A percentile compares a stretch with the other conserved stretches of the same genome.
These are phyloP conservation scores for Kokia cookei DNA, from an alignment of 441 rosid species.

Conservation along the genomic window DNA sequence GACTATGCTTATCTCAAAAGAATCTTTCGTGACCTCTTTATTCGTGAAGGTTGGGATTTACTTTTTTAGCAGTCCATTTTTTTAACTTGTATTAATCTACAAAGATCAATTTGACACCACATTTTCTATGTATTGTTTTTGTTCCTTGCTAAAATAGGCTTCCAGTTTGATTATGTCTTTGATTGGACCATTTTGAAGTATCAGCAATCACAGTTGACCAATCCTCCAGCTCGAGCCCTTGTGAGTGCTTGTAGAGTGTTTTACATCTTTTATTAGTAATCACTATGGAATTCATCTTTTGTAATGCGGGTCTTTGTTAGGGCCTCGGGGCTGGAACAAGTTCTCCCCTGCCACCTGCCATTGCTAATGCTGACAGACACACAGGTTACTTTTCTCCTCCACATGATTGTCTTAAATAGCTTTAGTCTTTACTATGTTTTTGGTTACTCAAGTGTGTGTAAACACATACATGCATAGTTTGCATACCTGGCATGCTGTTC, in stretches of 20 bases:
- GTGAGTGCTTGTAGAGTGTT: slow-evolving; percentile 28
- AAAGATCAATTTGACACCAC: slow-evolving; percentile 30
- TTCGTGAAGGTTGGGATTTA: slow-evolving; percentile 78
- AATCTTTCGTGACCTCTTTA: slow-evolving; percentile 94
- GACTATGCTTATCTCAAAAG: slow-evolving; percentile 92
- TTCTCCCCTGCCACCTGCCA: slow-evolving; percentile 58
- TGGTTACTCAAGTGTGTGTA: neutral
- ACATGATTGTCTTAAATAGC: neutral
- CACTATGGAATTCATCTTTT: slow-evolving; percentile 5
- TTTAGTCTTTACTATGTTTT: neutral
- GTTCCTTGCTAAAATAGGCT: slow-evolving; percentile 44
- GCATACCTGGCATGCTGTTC: neutral
- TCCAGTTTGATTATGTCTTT: slow-evolving; percentile 93
- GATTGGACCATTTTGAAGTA: slow-evolving; percentile 99
- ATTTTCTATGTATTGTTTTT: slow-evolving; percentile 24
- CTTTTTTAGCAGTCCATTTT: slow-evolving; percentile 38
- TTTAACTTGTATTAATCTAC: slow-evolving; percentile 48
- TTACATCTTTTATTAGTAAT: neutral
- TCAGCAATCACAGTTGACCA: slow-evolving; percentile 84
- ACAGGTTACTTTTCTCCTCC: slow-evolving; percentile 40
- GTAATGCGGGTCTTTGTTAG: slow-evolving; percentile 34
- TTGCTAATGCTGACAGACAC: slow-evolving; percentile 55
- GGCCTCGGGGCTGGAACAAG: slow-evolving; percentile 80
- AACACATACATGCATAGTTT: neutral
- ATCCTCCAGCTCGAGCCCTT: slow-evolving; percentile 65